Base-by-base conservation (phyloP, 1,284 basidiomycete species). In the Cutaneotrichosporon arboriforme region DNA sequence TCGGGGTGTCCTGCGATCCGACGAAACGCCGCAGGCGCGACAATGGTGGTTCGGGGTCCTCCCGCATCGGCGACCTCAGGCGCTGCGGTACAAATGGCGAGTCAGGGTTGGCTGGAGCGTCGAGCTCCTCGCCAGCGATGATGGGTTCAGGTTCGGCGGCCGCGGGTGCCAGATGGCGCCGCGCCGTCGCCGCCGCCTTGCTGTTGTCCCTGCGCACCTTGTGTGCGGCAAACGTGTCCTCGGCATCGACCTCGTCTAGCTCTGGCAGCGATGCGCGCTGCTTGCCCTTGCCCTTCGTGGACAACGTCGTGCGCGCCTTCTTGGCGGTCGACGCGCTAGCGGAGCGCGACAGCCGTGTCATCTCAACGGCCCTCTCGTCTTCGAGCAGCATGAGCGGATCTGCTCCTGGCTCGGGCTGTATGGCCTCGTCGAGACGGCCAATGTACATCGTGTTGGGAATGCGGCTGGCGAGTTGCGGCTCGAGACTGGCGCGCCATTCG, bases 31-130 rank as follows among this genome's bases (percentile, higher is more conserved):
- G 26, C 26, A 31, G 26, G 26, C 26, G 26, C 26, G 26, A 31
- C 26, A 31, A 31, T 31, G 26, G 26, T 31, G 10, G 7, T 10
- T 31, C 26, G 26, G 26, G 7, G 5, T 31, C 26, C 26, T 7
- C 26, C 10, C 7, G 26, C 26, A 31, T 7, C 10, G 26, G 26
- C 26, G 26, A 31, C 26, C 26, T 5, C 26, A 31, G 26, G 10
- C 45, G 45, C 34, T 21, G 45, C 15, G 35, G 41, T 14, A 21
- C 45, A 22, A 46, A 46, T 9, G 45, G 45, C 20, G 45, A 46
- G 35, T 37, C 35, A 7, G 21, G 13, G 36, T 46, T 46, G 35
- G 45, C 45, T 14, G 33, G 43, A 8, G 22, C 26, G 14, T 48
- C 37, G 14, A 33, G n/a, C 4, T 31, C 46, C 2, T 14, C 14